phyloP scores from a whole-genome alignment of 2,329 filamentous ascomycete genomes.

The Paraphoma sp. region DNA sequence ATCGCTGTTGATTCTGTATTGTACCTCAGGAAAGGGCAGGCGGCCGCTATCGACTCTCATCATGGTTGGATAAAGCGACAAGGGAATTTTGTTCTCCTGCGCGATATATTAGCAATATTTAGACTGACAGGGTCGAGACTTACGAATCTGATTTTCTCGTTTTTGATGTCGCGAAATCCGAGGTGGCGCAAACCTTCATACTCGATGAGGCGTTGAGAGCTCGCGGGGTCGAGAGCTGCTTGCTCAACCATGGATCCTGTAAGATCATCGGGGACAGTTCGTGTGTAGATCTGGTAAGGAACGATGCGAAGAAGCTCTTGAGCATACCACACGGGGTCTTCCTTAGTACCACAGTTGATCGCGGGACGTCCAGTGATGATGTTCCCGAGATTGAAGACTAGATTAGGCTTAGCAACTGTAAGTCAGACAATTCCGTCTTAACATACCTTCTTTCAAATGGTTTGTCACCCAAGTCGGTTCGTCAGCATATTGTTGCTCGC shows the following conservation, averaged over 20 bases:
- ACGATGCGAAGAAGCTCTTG: conserved; percentile 10
- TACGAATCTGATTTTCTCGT: background rate
- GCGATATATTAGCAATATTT: background rate
- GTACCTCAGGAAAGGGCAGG: background rate
- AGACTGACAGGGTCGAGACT: background rate
- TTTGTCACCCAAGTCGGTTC: too few relatives aligned
- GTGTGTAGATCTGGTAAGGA: conserved; percentile 13
- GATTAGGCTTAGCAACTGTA: too few relatives aligned
- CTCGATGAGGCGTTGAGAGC: background rate
- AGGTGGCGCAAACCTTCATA: background rate
- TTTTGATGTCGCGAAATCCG: background rate
- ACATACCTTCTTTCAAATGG: too few relatives aligned
- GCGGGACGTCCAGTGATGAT: background rate
- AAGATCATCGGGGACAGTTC: conserved; percentile 8
- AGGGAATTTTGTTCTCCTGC: background rate
- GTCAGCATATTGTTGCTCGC: too few relatives aligned
- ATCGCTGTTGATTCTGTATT: background rate
- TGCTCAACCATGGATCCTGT: conserved; percentile 4
- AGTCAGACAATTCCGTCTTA: too few relatives aligned
- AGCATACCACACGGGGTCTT: conserved; percentile 8
- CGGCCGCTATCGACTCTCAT: too few relatives aligned
- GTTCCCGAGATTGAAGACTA: too few relatives aligned
- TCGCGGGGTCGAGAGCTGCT: conserved; percentile 1
- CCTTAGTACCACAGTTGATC: conserved; percentile 1
- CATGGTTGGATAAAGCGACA: background rate